Percentiles rank a stretch among this genome's conserved stretches.
phyloP scores from a whole-genome alignment of 2,329 filamentous ascomycete species.

The Achaetomium macrosporum region DNA sequence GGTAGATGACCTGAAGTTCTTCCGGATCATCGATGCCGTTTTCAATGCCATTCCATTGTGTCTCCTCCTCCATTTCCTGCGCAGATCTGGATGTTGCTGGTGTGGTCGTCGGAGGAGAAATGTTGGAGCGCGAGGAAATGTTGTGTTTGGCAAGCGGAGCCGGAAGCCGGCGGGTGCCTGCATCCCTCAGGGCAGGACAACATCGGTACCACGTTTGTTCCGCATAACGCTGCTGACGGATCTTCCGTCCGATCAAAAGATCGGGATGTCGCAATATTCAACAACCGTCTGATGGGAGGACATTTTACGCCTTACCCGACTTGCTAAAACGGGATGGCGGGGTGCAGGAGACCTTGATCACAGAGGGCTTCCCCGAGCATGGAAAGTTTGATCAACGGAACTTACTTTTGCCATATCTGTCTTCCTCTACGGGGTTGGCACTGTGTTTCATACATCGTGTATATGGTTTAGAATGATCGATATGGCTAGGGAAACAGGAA shows the following conservation, averaged over 20 bases:
- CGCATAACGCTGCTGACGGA: not conserved
- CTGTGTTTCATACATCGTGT: too few species aligned
- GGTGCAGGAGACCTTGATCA: too few species aligned
- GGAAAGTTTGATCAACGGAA: too few species aligned
- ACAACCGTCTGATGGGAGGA: not conserved
- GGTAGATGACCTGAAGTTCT: slow-evolving; percentile 73
- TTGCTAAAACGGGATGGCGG: too few species aligned
- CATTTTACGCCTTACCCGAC: not conserved
- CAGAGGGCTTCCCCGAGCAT: too few species aligned
- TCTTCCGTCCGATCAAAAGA: not conserved
- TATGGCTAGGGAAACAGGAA: too few species aligned
- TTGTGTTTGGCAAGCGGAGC: slow-evolving; percentile 7
- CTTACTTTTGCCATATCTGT: too few species aligned
- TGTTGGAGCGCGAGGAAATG: not conserved
- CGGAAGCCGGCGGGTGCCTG: slow-evolving; percentile 8
- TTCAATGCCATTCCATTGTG: slow-evolving; percentile 55
- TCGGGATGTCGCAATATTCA: not conserved
- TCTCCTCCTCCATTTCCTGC: slow-evolving; percentile 31
- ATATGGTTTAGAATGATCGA: too few species aligned
- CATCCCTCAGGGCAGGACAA: not conserved
- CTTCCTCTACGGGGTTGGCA: too few species aligned
- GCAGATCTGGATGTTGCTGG: not conserved
- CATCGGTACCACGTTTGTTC: not conserved
- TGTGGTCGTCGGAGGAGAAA: not conserved
- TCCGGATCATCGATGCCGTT: slow-evolving; percentile 68